These are phyloP conservation scores for Cystobasidium slooffiae DNA, from an alignment of 1,284 basidiomycete species.

Conservation along the genomic window DNA sequence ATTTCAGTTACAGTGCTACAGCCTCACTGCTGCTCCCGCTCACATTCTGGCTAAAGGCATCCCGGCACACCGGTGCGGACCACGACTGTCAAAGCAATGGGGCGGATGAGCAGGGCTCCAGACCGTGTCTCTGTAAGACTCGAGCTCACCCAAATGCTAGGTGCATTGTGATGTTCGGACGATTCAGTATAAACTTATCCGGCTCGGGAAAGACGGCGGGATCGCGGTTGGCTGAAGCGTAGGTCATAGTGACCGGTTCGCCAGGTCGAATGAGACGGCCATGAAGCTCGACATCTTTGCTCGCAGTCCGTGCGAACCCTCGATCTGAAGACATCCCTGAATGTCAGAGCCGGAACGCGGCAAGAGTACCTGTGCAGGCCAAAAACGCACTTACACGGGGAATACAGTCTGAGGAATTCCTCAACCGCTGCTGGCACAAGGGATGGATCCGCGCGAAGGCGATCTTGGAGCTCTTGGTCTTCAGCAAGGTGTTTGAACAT, in stretches of 20 bases:
- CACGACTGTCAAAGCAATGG: background rate
- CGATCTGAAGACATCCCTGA: slow-evolving; percentile 15
- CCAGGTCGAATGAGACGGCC: slow-evolving; percentile 33
- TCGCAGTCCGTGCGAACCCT: slow-evolving; percentile 33
- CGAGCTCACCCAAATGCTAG: slow-evolving; percentile 39
- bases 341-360: background rate
- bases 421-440: slow-evolving; percentile 38
- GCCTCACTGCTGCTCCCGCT: background rate
- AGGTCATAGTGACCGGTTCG: slow-evolving; percentile 44
- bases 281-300: slow-evolving; percentile 21
- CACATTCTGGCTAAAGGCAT: slow-evolving; percentile 36
- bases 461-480: slow-evolving; percentile 26
- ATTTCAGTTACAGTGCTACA: background rate
- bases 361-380: background rate
- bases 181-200: slow-evolving; percentile 34
- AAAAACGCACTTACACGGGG: slow-evolving; percentile 22
- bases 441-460: slow-evolving; percentile 24
- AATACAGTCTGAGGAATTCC: slow-evolving; percentile 44
- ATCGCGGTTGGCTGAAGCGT: slow-evolving; percentile 43
- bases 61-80: slow-evolving; percentile 41
- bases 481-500: slow-evolving; percentile 31
- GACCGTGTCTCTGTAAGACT: background rate
- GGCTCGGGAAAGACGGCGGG: slow-evolving; percentile 36
- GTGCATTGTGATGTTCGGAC: slow-evolving; percentile 42
- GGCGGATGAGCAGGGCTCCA: background rate